Conservation (phyloP, 257 asterid species). For the Solanum paucissectum region DNA sequence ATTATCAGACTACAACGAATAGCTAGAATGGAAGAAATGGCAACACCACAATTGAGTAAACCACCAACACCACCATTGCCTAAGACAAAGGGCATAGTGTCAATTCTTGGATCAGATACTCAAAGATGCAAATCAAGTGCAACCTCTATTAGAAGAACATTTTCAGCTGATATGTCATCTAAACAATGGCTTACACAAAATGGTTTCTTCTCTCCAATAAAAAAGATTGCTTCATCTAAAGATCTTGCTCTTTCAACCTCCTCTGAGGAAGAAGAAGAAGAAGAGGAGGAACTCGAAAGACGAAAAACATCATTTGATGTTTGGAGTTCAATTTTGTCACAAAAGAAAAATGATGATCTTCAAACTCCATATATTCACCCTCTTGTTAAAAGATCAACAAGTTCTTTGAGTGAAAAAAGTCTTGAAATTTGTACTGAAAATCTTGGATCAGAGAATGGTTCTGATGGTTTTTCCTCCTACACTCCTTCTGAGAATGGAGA, state of each 20-base stretch:
- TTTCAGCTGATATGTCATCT: conserved; percentile 37
- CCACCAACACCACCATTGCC: not conserved
- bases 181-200: conserved; percentile 27
- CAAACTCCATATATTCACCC: conserved; percentile 60
- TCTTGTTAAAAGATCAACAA: conserved; percentile 35
- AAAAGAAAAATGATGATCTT: conserved; percentile 21
- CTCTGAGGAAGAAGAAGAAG: conserved; percentile 22
- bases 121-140: not conserved
- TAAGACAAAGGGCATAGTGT: conserved; percentile 34
- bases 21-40: not conserved
- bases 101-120: not conserved
- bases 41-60: not conserved
- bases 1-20: not conserved
- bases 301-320: conserved; percentile 1
- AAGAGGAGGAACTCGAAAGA: not conserved
- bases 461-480: conserved; percentile 43
- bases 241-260: not conserved
- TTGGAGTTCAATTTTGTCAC: conserved; percentile 1
- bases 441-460: conserved; percentile 85
- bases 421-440: conserved; percentile 80
- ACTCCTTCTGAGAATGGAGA: conserved; percentile 22
- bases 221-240: conserved; percentile 20
- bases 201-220: conserved; percentile 14
- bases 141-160: conserved; percentile 10
- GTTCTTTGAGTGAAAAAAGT: conserved; percentile 50